A percentile compares a stretch with the other conserved stretches of the same genome.
phyloP scores from a whole-genome alignment of 2,329 filamentous ascomycete genomes.

The Plenodomus tracheiphilus region DNA sequence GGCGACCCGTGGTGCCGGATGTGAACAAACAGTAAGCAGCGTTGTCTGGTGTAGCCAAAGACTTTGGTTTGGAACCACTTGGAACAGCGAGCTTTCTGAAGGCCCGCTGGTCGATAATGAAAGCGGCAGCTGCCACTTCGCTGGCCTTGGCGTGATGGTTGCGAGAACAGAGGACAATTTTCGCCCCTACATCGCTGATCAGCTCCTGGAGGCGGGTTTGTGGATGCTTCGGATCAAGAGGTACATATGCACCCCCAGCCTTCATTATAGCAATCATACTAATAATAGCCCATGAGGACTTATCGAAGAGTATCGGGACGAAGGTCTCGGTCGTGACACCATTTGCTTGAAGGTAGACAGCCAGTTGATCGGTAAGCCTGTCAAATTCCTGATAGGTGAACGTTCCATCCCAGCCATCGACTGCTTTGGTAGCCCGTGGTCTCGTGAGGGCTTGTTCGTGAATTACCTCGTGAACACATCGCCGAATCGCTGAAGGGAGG shows the following conservation, averaged over 20 bases:
- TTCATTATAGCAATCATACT: slow-evolving; percentile 45
- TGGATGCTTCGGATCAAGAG: slow-evolving; percentile 44
- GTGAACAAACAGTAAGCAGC: slow-evolving; percentile 66
- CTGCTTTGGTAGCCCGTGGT: slow-evolving; percentile 32
- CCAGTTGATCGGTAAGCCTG: slow-evolving; percentile 32
- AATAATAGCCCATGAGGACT: slow-evolving; percentile 37
- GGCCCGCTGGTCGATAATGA: slow-evolving; percentile 46
- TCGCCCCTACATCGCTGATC: slow-evolving; percentile 33
- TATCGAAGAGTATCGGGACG: slow-evolving; percentile 44
- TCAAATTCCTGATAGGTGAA: slow-evolving; percentile 42
- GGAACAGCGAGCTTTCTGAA: slow-evolving; percentile 38
- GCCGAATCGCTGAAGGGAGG: slow-evolving; percentile 26
- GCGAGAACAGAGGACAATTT: slow-evolving; percentile 34
- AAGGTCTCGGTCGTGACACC: slow-evolving; percentile 35
- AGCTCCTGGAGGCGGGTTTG: slow-evolving; percentile 42
- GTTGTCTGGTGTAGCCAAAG: slow-evolving; percentile 46
- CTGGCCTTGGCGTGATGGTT: slow-evolving; percentile 21
- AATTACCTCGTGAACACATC: slow-evolving; percentile 36
- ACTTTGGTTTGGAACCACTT: slow-evolving; percentile 44
- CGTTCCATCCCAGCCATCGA: slow-evolving; percentile 35
- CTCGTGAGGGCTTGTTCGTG: slow-evolving; percentile 34
- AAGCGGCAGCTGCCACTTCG: slow-evolving; percentile 25
- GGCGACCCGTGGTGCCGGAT: slow-evolving; percentile 46
- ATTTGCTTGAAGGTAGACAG: slow-evolving; percentile 26
- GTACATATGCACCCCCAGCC: slow-evolving; percentile 43